Evolutionary conservation across 23 red algal species (phyloP), one percentile per base, ranked within the genome.

Genomic region (Gracilaria domingensis): DNA sequence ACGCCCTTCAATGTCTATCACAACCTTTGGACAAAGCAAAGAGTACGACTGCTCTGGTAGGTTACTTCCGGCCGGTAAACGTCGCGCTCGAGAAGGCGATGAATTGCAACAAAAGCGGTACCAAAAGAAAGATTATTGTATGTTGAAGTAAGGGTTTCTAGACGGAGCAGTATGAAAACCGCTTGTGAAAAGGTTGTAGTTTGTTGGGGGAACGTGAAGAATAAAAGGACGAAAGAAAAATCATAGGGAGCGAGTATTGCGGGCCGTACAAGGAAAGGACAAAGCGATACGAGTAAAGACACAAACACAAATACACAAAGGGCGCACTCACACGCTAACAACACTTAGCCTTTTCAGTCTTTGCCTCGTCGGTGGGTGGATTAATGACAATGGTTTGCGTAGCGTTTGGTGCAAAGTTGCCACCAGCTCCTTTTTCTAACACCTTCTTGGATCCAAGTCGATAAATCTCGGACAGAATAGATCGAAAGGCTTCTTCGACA

Each of bases 401-500:
- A 34, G 79, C 73, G 60, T 80, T 91, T 29, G 90, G 90, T 33
- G 80, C 82, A 78, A 93, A 93, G 80, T 84, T 66, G 33, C 54
- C 69, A 26, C 66, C 64, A 20, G 81, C 75, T 35, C 85, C 85
- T 34, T 93, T 86, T 55, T 93, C 90, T 21, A 93, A 60, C 9
- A 81, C 82, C 61, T 93, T 93, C 62, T 86, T 93, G 1, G 79
- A 85, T 35, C 80, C 90, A n/a, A 93, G 80, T 50, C 58, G 72
- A 36, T 98, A 98, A 26, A 98, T 98, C 84, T 98, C 96, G 0
- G 92, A 95, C 57, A 98, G 92, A 26, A 98, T 93, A 25, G 85
- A 58, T 21, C 86, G 87, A 65, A 98, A 98, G 38, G 96, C 96
- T 57, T 88, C 88, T 73, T 98, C 93, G 8, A 98, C 96, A 50